Percentiles rank a stretch among this genome's conserved stretches.
Evolutionary conservation across 2,329 filamentous ascomycete species (phyloP).

Genomic region (Epichloe gansuensis): DNA sequence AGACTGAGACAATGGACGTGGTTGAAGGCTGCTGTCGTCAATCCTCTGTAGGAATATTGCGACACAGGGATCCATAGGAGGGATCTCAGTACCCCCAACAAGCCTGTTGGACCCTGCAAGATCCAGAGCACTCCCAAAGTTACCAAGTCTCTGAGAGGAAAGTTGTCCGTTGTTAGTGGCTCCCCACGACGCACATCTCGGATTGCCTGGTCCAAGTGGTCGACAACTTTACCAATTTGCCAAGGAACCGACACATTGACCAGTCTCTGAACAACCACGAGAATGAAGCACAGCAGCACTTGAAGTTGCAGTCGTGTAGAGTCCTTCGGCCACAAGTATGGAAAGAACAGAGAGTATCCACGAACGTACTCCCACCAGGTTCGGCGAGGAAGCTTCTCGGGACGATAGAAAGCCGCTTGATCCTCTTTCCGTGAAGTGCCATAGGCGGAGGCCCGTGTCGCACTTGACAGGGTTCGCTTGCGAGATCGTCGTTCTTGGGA

Average conservation of each 20-base stretch:
- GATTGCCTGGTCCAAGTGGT: slow-evolving; percentile 46
- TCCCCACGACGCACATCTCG: slow-evolving; percentile 32
- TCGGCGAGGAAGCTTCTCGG: slow-evolving; percentile 70
- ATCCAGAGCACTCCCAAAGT: slow-evolving; percentile 57
- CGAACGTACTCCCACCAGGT: slow-evolving; percentile 95
- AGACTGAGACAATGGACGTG: slow-evolving; percentile 91
- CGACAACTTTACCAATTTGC: slow-evolving; percentile 70
- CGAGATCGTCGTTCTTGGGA: slow-evolving; percentile 17
- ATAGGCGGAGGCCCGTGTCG: slow-evolving; percentile 22
- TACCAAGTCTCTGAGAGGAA: slow-evolving; percentile 23
- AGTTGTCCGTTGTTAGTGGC: slow-evolving; percentile 20
- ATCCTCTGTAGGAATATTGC: slow-evolving; percentile 88
- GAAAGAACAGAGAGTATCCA: slow-evolving; percentile 88
- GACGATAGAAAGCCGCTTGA: slow-evolving; percentile 75
- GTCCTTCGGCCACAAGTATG: slow-evolving; percentile 90
- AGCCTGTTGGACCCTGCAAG: slow-evolving; percentile 76
- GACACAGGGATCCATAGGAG: slow-evolving; percentile 93
- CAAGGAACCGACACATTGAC: slow-evolving; percentile 79
- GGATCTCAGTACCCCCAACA: slow-evolving; percentile 70
- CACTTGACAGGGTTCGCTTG: slow-evolving; percentile 25
- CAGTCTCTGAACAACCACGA: slow-evolving; percentile 67
- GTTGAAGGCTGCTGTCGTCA: slow-evolving; percentile 92
- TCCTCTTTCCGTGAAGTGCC: slow-evolving; percentile 36
- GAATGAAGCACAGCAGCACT: slow-evolving; percentile 67
- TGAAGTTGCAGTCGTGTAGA: slow-evolving; percentile 59